Evolutionary conservation across 306 rosid species (phyloP), one percentile per base, ranked within the genome.

Genomic region (Nissolia schottii): DNA sequence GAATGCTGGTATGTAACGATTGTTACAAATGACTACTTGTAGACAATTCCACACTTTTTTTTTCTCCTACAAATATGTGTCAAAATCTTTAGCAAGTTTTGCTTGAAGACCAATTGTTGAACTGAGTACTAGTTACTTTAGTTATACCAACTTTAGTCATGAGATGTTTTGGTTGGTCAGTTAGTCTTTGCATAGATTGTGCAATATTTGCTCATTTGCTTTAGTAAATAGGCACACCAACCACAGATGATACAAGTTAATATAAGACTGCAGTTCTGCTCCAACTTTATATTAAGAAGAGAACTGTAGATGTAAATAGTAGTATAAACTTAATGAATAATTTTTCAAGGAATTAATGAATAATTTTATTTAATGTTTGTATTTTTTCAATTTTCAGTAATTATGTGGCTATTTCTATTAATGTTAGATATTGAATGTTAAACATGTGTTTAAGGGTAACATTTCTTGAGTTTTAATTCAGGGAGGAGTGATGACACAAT

Each of bases 11-110:
- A 32, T 32, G 6, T 32, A 32, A 32, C 8, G 7, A 5, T 32
- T 51, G 11, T 20, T 22, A n/a, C 58, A 22, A 20, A 22, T 51
- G n/a, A 23, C 58, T 51, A 22, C 14, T 51, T 20, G 27, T 2
- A 19, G 56, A 50, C 5, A 7, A 19, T 22, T 29, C 16, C 29
- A 10, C 31, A 11, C 49, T 1, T 2, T 14, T 27, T 14, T 9
- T 31, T 23, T 11, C n/a, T n/a, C 4, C 6, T 51, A 7, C 59
- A 22, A 22, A 20, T 7, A 50, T 50, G 57, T 22, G n/a, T 51
- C 43, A 13, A 18, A 32, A 61, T 46, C 46, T 14, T 82, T 67
- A 49, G 45, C 59, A 28, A 35, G 64, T 62, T 71, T 55, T 12
- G 11, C 15, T 27, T 40, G 24, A 22, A 51, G 46, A 32, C 11